Base-by-base conservation (phyloP, 495 filamentous ascomycete species). In the Penicillium angulare region DNA sequence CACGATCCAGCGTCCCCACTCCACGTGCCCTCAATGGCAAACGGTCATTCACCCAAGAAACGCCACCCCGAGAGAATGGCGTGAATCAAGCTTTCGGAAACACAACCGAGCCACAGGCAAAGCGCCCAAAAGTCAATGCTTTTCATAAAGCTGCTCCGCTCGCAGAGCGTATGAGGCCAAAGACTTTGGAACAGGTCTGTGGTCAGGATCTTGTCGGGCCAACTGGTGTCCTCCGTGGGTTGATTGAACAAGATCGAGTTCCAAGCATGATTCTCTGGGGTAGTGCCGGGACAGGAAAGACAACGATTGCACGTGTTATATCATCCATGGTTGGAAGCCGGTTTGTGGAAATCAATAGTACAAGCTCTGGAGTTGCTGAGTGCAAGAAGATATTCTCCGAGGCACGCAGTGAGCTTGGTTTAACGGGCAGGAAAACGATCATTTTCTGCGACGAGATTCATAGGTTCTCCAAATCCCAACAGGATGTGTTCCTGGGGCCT, bases 401-500 rank as follows among this genome's bases (percentile, higher is more conserved):
- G 58, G 90, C 93, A 3, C 84, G 81, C 54, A 90, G 82, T 60
- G 93, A 98, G 66, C 69, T 95, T 38, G 69, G 75, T 5, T 68
- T 98, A 26, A 95, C 89, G 0, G 92, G 92, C 8, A 77, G 90
- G 26, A 91, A 89, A 69, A 97, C 93, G 4, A 96, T 98, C 56
- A 84, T 98, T 53, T 98, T 97, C 69, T 97, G 92, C 72, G 92
- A 97, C 67, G 92, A 97, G 69, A 95, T 97, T 46, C 92, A 97
- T 66, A 82, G 92, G 4, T 97, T 97, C 73, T 88, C 82, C 41
- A 97, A 96, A 64, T 74, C 84, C 0, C 93, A 98, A 66, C 93
- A 98, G 56, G 93, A 98, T 71, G 89, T 96, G 2, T 97, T 97
- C 56, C 68, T 98, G 7, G 90, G 88, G 4, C 92, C 92, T 0